Evolutionary conservation across 805 yeast genomes (phyloP).

Genomic region (Pichia eremophila): DNA sequence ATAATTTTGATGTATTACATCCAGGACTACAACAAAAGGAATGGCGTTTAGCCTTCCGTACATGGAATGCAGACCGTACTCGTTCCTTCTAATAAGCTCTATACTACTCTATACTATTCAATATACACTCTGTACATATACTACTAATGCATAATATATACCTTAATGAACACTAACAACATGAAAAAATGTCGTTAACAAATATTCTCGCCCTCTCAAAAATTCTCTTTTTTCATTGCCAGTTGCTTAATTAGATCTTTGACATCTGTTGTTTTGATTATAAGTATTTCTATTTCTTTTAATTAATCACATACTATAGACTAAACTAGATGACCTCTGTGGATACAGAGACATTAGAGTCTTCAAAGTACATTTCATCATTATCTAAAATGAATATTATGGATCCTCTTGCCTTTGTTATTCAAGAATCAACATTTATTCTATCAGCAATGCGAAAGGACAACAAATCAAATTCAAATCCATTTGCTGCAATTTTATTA

Average conservation of each 20-base stretch:
- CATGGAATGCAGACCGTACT: conserved; percentile 36
- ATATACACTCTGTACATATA: too few relatives aligned
- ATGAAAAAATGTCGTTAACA: too few relatives aligned
- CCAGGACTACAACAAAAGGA: conserved; percentile 39
- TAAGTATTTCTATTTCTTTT: too few relatives aligned
- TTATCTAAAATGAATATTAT: conserved; percentile 16
- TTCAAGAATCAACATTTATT: conserved; percentile 80
- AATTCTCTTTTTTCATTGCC: too few relatives aligned
- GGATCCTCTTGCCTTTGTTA: conserved; percentile 74
- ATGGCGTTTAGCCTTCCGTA: conserved; percentile 58
- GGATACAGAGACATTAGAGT: neutral
- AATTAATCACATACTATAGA: too few relatives aligned
- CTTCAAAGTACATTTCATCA: neutral
- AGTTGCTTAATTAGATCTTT: too few relatives aligned
- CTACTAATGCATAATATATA: too few relatives aligned
- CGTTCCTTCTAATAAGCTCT: neutral
- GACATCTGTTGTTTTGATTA: too few relatives aligned
- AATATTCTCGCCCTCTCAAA: too few relatives aligned
- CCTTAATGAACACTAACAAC: too few relatives aligned
- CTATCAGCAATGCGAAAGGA: conserved; percentile 86
- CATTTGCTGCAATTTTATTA: conserved; percentile 79
- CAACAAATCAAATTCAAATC: conserved; percentile 52
- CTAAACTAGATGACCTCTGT: neutral
- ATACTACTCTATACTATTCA: neutral
- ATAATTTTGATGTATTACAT: conserved; percentile 53